Base-by-base conservation (phyloP, 164 flowering plant species). In the Annona squamosa region DNA sequence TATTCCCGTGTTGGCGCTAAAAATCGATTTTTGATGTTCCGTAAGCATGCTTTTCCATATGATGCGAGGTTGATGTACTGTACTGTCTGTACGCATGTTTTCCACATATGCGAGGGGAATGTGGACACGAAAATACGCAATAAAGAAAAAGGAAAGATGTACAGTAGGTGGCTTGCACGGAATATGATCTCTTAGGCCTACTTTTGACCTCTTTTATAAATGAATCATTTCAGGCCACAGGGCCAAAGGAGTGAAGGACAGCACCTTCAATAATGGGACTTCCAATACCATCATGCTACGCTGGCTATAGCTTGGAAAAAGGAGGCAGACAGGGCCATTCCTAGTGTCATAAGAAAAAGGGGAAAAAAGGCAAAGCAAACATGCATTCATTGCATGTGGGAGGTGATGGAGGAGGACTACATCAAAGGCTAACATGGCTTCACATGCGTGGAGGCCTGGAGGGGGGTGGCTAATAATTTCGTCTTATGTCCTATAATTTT, bases 251-350 rank as follows among this genome's bases (percentile, higher is more conserved):
- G 37, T 26, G 37, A 42, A 42, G 41, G 65, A 43, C 70, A 9
- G 6, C n/a, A 68, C 19, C 72, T 42, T 48, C 81, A 77, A 82
- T 82, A 66, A 80, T 77, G 56, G 72, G 70, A 79, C 48, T 65
- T 68, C 5, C 52, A 65, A 71, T 77, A 26, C 37, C 37, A 26
- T 26, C 37, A 26, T 26, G 37, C 37, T 26, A 26, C 37, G 1
- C 37, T 26, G 37, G 37, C 74, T 81, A 79, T 80, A 57, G 52
- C 69, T 19, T 46, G n/a, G 48, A 62, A 48, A 18, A 68, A 73
- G 73, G 62, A 44, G 42, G 63, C 44, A 45, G 75, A 74, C 79
- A 69, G 48, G 74, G 71, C 66, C 81, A 77, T 76, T 76, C 46
- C 69, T 46, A 46, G 47, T 52, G 48, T 70, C 44, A 26, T 48